Percentiles rank a stretch among this genome's conserved stretches.
These are phyloP conservation scores for Melastoma candidum DNA, from an alignment of 441 rosid genomes.

Conservation along the genomic window DNA sequence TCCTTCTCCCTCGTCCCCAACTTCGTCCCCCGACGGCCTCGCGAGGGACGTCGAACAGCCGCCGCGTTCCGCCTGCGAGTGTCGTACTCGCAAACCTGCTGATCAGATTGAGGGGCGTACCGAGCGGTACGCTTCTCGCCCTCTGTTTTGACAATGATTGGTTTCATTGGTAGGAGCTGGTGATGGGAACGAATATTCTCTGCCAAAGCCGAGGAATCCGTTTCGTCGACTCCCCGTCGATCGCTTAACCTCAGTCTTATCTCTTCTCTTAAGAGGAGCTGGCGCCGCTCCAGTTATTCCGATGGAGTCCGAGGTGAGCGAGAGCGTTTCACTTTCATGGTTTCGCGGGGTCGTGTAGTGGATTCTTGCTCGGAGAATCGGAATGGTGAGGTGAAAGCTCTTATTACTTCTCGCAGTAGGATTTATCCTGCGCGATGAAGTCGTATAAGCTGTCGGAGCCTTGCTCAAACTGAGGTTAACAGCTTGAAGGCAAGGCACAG, in stretches of 20 bases:
- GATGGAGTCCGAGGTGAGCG: background rate
- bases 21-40: too few relatives aligned
- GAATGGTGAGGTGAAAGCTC: background rate
- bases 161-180: background rate
- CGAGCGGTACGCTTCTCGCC: too few relatives aligned
- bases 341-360: background rate
- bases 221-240: background rate
- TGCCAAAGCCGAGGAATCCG: background rate
- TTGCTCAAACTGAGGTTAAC: constrained; percentile 41
- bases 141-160: too few relatives aligned
- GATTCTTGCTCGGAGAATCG: background rate
- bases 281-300: background rate
- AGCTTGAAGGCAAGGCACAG: constrained; percentile 68
- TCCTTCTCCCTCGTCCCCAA: too few relatives aligned
- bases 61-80: too few relatives aligned
- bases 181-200: constrained; percentile 5
- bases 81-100: too few relatives aligned
- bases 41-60: too few relatives aligned
- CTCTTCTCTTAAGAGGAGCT: background rate
- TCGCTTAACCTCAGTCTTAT: background rate
- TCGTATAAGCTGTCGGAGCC: constrained; percentile 61
- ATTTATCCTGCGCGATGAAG: constrained; percentile 54
- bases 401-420: background rate
- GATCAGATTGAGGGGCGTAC: too few relatives aligned
- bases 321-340: background rate